A percentile compares a stretch with the other conserved stretches of the same genome.
Evolutionary conservation across 768 basidiomycete species (phyloP).

Genomic region (Russula foetens): DNA sequence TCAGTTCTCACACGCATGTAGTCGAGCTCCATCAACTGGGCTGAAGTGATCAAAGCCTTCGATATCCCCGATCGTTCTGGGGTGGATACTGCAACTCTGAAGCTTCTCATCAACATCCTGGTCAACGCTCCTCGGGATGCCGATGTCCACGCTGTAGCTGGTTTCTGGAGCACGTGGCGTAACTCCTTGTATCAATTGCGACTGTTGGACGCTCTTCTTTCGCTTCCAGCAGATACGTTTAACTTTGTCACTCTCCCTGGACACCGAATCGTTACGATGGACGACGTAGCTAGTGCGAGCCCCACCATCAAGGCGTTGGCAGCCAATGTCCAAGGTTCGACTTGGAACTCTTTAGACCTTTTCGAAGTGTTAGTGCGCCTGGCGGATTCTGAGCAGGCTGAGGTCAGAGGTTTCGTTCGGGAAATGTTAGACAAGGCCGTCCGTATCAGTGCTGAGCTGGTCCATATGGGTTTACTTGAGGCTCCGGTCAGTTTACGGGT

Average conservation of each 20-base stretch:
- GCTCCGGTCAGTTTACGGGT: conserved; percentile 57
- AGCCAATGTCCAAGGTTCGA: conserved; percentile 81
- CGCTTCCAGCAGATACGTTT: conserved; percentile 84
- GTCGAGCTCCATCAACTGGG: conserved; percentile 69
- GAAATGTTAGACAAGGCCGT: conserved; percentile 93
- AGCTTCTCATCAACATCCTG: conserved; percentile 82
- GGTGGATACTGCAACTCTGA: conserved; percentile 83
- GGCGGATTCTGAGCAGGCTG: conserved; percentile 60
- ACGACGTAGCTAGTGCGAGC: conserved; percentile 77
- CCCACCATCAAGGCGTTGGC: conserved; percentile 91
- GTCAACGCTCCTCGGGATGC: conserved; percentile 71
- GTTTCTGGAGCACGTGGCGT: conserved; percentile 81
- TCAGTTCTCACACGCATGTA: conserved; percentile 28
- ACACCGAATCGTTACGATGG: conserved; percentile 75
- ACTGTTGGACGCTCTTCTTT: conserved; percentile 81
- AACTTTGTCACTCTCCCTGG: conserved; percentile 87
- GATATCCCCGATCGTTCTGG: conserved; percentile 79
- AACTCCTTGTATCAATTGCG: conserved; percentile 82
- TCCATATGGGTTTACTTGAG: conserved; percentile 88
- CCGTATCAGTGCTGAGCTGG: conserved; percentile 88
- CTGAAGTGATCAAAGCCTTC: conserved; percentile 75
- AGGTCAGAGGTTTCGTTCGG: conserved; percentile 68
- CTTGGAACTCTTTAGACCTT: conserved; percentile 92
- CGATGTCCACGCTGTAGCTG: conserved; percentile 71
- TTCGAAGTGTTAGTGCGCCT: conserved; percentile 81